Conservation (phyloP, 148 eudicot species). For the Rhododendron vialii region DNA sequence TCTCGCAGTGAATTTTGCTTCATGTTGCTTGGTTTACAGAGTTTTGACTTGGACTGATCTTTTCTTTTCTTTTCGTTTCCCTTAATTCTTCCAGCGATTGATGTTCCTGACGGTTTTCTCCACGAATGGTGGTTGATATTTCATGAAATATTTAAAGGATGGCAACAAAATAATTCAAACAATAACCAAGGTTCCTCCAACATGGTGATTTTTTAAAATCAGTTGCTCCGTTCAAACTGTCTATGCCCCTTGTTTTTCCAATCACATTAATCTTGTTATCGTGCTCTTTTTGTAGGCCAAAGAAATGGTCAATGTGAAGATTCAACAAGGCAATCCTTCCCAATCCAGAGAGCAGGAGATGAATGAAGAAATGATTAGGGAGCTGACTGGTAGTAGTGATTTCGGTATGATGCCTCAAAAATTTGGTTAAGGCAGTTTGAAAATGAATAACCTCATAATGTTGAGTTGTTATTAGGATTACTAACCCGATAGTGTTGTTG, state of each 20-base stretch:
- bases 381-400: slow-evolving; percentile 6
- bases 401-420: neutral
- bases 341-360: neutral
- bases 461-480: neutral
- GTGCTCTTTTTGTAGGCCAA: neutral
- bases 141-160: neutral
- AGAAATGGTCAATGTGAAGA: neutral
- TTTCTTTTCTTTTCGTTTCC: neutral
- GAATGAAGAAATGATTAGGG: neutral
- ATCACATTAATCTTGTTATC: neutral
- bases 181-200: neutral
- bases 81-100: neutral
- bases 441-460: neutral
- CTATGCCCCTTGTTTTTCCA: neutral
- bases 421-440: neutral
- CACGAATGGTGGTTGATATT: slow-evolving; percentile 11
- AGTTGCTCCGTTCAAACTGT: neutral
- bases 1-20: neutral
- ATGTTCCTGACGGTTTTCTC: slow-evolving; percentile 17
- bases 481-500: neutral
- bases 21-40: neutral
- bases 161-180: neutral
- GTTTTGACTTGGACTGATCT: neutral
- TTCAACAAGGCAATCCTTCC: neutral
- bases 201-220: slow-evolving; percentile 2